Conservation (phyloP, 345 rosid species). For the Moricandia moricandioides region DNA sequence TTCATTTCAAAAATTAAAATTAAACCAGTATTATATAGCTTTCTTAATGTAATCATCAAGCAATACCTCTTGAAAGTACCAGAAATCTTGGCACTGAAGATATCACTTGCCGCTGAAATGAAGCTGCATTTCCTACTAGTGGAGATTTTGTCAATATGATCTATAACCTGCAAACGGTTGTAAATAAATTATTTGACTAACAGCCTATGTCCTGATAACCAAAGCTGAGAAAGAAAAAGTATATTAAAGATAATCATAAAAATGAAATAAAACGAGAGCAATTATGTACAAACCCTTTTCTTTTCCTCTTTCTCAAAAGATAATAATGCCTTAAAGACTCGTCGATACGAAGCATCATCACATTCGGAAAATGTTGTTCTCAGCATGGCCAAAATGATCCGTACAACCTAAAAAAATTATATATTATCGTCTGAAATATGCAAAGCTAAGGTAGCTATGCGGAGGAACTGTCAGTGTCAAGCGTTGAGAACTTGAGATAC, state of each 20-base stretch:
- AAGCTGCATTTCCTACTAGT: slow-evolving; percentile 71
- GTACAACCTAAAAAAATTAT: slow-evolving; percentile 53
- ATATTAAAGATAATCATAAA: slow-evolving; percentile 1
- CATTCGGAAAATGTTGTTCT: slow-evolving; percentile 71
- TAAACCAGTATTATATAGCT: not conserved
- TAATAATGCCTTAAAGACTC: slow-evolving; percentile 85
- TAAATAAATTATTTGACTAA: not conserved
- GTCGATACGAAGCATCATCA: slow-evolving; percentile 77
- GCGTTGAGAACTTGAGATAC: not conserved
- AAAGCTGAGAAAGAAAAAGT: slow-evolving; percentile 3
- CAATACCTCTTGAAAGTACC: slow-evolving; percentile 94
- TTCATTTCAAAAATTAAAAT: not conserved
- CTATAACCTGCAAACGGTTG: slow-evolving; percentile 49
- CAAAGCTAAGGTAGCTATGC: not conserved
- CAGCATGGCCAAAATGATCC: slow-evolving; percentile 76
- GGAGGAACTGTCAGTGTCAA: not conserved
- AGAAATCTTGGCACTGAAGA: slow-evolving; percentile 86
- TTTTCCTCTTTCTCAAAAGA: slow-evolving; percentile 83
- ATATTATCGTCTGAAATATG: not conserved
- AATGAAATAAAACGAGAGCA: slow-evolving; percentile 1
- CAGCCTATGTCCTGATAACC: slow-evolving; percentile 10
- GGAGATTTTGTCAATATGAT: slow-evolving; percentile 74
- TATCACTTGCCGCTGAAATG: slow-evolving; percentile 71
- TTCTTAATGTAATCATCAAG: slow-evolving; percentile 18
- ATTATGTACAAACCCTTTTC: slow-evolving; percentile 52